Evolutionary conservation across 1,139 yeast genomes (phyloP).

Genomic region (Yamadazyma oceani): DNA sequence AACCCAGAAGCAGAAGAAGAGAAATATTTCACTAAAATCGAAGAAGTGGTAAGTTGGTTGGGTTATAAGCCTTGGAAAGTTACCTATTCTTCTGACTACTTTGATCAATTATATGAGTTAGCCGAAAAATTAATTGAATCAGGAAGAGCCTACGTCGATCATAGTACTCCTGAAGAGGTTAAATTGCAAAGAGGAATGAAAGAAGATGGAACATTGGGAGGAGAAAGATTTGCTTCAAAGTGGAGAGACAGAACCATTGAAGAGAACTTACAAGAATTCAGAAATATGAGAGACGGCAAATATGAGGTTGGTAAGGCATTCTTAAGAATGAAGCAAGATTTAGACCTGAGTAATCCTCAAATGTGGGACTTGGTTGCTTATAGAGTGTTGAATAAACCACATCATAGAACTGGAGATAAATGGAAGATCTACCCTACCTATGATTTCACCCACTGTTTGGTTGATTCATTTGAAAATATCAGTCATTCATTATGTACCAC

Average conservation of each 20-base stretch:
- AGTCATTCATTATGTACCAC: conserved; percentile 95
- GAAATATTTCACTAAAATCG: conserved; percentile 79
- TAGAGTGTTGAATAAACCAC: conserved; percentile 87
- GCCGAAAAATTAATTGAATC: conserved; percentile 75
- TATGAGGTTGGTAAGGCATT: conserved; percentile 91
- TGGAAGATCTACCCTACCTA: conserved; percentile 99
- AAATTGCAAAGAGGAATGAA: conserved; percentile 86
- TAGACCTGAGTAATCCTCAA: conserved; percentile 91
- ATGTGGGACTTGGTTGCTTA: conserved; percentile 99
- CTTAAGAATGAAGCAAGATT: conserved; percentile 94
- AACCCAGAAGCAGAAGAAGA: conserved; percentile 99
- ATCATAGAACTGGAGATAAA: conserved; percentile 93
- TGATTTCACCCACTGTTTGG: conserved; percentile 98
- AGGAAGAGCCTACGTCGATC: conserved; percentile 87
- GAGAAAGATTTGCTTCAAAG: conserved; percentile 79
- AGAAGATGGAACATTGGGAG: conserved; percentile 91
- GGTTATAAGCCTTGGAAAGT: conserved; percentile 92
- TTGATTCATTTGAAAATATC: conserved; percentile 94
- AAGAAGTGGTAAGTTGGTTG: conserved; percentile 85
- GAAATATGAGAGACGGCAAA: conserved; percentile 87
- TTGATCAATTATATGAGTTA: conserved; percentile 79
- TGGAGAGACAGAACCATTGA: conserved; percentile 72
- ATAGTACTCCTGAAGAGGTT: conserved; percentile 90
- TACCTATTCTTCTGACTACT: conserved; percentile 95
- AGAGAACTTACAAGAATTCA: conserved; percentile 74